Conservation (phyloP, 257 asterid species). For the Petunia secreta region DNA sequence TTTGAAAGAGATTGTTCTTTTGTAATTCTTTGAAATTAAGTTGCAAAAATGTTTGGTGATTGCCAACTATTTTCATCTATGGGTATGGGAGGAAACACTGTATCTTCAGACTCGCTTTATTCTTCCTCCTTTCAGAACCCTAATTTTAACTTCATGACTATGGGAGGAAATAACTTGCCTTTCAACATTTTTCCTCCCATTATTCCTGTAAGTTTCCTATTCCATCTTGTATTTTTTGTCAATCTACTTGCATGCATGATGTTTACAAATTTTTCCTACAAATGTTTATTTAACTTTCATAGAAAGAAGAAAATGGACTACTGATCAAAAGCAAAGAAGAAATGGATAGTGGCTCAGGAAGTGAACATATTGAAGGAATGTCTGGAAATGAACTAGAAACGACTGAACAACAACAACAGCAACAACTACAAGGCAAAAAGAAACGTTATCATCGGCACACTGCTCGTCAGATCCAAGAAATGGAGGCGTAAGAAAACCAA, state of each 20-base stretch:
- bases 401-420: constrained; percentile 39
- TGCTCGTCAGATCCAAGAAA: constrained; percentile 92
- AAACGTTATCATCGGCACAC: constrained; percentile 97
- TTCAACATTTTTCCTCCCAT: constrained; percentile 84
- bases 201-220: constrained; percentile 55
- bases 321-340: constrained; percentile 65
- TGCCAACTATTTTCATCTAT: constrained; percentile 77
- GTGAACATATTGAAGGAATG: constrained; percentile 71
- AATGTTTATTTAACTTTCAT: not conserved
- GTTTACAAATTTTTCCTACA: not conserved
- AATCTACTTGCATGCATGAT: not conserved
- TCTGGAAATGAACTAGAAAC: constrained; percentile 76
- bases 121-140: constrained; percentile 66
- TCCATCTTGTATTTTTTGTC: not conserved
- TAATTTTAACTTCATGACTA: constrained; percentile 74
- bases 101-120: constrained; percentile 41
- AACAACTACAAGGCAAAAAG: constrained; percentile 52
- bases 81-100: constrained; percentile 59
- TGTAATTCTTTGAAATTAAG: not conserved
- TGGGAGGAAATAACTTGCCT: constrained; percentile 53
- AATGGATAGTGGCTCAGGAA: constrained; percentile 85
- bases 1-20: not conserved
- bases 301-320: constrained; percentile 80
- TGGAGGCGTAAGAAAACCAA: constrained; percentile 66
- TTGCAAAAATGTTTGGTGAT: constrained; percentile 77